Base-by-base conservation (phyloP, 2,329 filamentous ascomycete species). In the Alternaria incomplexa region DNA sequence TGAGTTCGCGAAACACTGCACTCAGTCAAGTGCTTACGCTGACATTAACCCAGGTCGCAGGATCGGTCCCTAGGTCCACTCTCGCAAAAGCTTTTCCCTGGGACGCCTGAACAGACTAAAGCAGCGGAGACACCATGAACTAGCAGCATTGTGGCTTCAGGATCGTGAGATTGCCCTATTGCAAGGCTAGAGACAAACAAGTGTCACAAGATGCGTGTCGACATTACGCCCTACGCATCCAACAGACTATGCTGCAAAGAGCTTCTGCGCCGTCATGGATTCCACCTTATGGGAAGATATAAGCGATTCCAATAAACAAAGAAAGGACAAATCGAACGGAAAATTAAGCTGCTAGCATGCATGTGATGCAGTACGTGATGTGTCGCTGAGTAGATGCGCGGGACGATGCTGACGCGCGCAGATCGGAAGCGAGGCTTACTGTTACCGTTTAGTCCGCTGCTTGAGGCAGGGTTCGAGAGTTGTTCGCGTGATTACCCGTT, bases 71-170 rank as follows among this genome's bases (percentile, higher is more conserved):
- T 26, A 26, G 26, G 26, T 40, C 36, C 36, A 40, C 36, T 52
- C 20, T 52, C 30, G 47, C 26, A 28, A 57, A 48, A 22, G 47
- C 47, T 40, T 36, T 52, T 54, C 30, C 30, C 55, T 58, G 17
- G 59, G 48, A 54, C 48, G 59, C 52, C 55, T 53, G 20, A 48
- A 50, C 17, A 25, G 47, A 40, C 52, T 56, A 25, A 25, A 52
- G 26, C 53, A 58, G 56, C 58, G 61, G 63, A 58, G 48, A 51
- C 46, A 22, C 61, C 46, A 46, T 36, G 30, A 63, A 26, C 9
- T 54, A 51, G 61, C 23, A 23, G 26, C n/a, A 10, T 26, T 20
- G 8, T 46, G 17, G 23, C 43, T 58, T 40, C 43, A 32, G 26
- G 23, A 28, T 48, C 13, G 51, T 44, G 15, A 8, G 20, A 10